Conservation (phyloP, 2,329 filamentous ascomycete species). For the Colletotrichum agaves region DNA sequence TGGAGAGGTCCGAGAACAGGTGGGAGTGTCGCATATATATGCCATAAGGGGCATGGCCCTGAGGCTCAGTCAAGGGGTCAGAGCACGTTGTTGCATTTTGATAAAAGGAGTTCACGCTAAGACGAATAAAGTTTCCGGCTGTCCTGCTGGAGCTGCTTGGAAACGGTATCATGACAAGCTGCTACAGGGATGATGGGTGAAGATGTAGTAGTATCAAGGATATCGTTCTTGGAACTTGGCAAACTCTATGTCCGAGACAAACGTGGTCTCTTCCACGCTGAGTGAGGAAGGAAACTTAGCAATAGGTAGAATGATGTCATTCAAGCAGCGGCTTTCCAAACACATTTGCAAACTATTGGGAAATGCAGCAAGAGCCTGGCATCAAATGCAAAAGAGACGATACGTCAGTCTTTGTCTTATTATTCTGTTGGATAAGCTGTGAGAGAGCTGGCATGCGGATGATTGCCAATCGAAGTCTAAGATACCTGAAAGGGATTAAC, state of each 20-base stretch:
- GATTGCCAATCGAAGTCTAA: not conserved
- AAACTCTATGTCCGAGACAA: too few relatives aligned
- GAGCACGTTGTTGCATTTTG: not conserved
- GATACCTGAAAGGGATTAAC: not conserved
- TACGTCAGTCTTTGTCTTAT: not conserved
- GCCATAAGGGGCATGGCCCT: conserved; percentile 23
- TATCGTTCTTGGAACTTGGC: too few relatives aligned
- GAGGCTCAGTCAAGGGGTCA: not conserved
- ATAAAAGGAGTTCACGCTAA: not conserved
- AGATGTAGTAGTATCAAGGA: conserved; percentile 2
- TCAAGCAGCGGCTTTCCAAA: not conserved
- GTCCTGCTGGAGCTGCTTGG: conserved; percentile 13
- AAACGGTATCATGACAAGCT: conserved; percentile 6
- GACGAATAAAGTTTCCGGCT: conserved; percentile 5
- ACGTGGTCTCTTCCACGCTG: too few relatives aligned
- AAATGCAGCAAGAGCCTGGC: not conserved
- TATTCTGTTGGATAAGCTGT: not conserved
- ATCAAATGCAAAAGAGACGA: not conserved
- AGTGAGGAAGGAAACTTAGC: too few relatives aligned
- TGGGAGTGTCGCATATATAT: conserved; percentile 29
- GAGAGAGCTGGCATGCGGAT: conserved; percentile 1
- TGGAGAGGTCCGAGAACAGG: not conserved
- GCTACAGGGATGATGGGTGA: not conserved
- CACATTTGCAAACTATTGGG: not conserved
- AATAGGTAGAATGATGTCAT: too few relatives aligned